These are phyloP conservation scores for Cytospora schulzeri DNA, from an alignment of 2,329 filamentous ascomycete genomes.

Conservation along the genomic window DNA sequence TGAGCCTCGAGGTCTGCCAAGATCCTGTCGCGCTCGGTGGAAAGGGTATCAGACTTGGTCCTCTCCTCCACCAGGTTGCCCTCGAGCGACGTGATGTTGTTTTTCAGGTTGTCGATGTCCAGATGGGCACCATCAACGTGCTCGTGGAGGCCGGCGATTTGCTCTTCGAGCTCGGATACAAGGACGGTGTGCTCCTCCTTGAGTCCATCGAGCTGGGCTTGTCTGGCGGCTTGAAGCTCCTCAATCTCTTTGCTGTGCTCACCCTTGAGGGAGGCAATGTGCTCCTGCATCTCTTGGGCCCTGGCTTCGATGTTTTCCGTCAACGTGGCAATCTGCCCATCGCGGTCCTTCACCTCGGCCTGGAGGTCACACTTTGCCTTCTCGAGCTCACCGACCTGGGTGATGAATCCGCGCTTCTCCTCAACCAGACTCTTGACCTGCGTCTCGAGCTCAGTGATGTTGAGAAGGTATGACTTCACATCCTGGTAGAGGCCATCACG, in stretches of 20 bases:
- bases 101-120: constrained; percentile 19
- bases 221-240: constrained; percentile 14
- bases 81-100: constrained; percentile 8
- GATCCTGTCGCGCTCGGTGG: constrained; percentile 20
- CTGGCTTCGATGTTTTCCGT: constrained; percentile 17
- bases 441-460: constrained; percentile 29
- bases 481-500: constrained; percentile 24
- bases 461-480: constrained; percentile 22
- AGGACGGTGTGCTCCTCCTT: constrained; percentile 11
- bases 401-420: constrained; percentile 23
- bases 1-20: constrained; percentile 20
- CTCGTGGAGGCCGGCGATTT: constrained; percentile 22
- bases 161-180: constrained; percentile 22
- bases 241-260: constrained; percentile 24
- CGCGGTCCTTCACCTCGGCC: constrained; percentile 8
- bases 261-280: constrained; percentile 19
- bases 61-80: constrained; percentile 9
- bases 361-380: constrained; percentile 14
- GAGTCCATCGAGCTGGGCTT: constrained; percentile 12
- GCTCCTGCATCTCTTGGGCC: constrained; percentile 19
- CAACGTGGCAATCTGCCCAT: constrained; percentile 17
- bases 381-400: constrained; percentile 29
- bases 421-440: constrained; percentile 27
- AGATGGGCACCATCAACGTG: constrained; percentile 25
- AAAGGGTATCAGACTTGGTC: constrained; percentile 3